Base-by-base conservation (phyloP, 108 stramenopile species). In the Nannochloropsis gaditana region DNA sequence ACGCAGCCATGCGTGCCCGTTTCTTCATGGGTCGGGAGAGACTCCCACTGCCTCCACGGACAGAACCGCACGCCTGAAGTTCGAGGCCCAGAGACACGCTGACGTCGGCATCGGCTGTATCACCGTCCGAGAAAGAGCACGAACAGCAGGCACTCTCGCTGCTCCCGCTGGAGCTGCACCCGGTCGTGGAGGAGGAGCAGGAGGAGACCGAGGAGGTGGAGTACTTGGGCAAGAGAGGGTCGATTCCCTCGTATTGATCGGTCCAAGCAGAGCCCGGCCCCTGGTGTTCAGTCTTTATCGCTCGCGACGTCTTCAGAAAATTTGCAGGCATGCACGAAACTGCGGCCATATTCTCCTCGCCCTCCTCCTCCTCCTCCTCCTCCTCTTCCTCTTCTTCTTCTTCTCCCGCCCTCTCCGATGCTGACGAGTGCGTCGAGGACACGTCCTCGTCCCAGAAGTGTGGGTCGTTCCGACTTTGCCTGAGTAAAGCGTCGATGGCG, bases 401-500 rank as follows among this genome's bases (percentile, higher is more conserved):
- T 73, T 3, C 59, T 73, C n/a, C 59, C 59, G 2, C 2, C 59
- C 8, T 73, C 59, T 15, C n/a, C 59, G 59, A 73, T n/a, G 59
- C 59, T 15, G 19, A 15, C 59, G n/a, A 15, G n/a, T 73, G 15
- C 31, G 31, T 31, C 31, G 31, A 31, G 0, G 31, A 31, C 31
- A 31, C 31, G n/a, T 73, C 59, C 3, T 73, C 59, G n/a, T 73
- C n/a, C 59, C 59, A 73, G 59, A 73, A 73, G n/a, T 3, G n/a
- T 0, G 59, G 59, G n/a, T 73, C 59, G n/a, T 73, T 73, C 80
- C 80, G 80, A 42, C 80, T 17, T 9, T 79, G 43, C 47, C 84
- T 59, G 41, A 87, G 11, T 9, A 87, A 44, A 6, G 87, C 87
- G 80, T 87, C 87, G 80, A 87, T 87, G 5, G 87, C 87, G 15